A percentile compares a stretch with the other conserved stretches of the same genome.
phyloP scores from a whole-genome alignment of 2,329 filamentous ascomycete genomes.

The Colletotrichum horii region DNA sequence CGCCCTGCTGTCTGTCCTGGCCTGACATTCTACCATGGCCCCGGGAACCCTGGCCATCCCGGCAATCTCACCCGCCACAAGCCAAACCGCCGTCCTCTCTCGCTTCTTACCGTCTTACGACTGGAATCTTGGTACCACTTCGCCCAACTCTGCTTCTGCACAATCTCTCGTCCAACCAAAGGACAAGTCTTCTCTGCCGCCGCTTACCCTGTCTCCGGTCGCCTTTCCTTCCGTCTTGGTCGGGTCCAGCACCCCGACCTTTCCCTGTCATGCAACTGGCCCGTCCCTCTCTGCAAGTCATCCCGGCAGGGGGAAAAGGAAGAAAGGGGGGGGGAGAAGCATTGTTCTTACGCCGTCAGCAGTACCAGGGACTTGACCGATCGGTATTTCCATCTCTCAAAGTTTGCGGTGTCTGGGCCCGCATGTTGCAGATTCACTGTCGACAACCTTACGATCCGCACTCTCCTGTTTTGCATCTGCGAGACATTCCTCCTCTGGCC shows the following conservation, averaged over 20 bases:
- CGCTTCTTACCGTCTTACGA: conserved; percentile 16
- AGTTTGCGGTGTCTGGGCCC: background rate
- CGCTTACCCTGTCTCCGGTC: background rate
- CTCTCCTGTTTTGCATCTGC: conserved; percentile 3
- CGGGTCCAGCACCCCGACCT: background rate
- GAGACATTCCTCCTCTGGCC: background rate
- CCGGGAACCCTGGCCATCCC: conserved; percentile 11
- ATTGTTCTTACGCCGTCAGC: background rate
- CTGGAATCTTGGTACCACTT: conserved; percentile 2
- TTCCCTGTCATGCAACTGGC: background rate
- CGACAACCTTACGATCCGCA: background rate
- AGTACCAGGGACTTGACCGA: background rate
- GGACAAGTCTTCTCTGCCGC: background rate
- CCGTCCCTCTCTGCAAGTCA: conserved; percentile 13
- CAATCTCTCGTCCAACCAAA: background rate
- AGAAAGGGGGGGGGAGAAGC: background rate
- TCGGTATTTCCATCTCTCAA: background rate
- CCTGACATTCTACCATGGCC: conserved; percentile 5
- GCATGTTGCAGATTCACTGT: conserved; percentile 11
- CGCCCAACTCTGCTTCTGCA: background rate
- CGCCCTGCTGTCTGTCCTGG: background rate
- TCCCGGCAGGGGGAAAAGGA: background rate
- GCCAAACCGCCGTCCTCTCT: background rate
- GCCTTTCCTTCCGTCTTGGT: background rate
- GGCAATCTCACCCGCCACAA: background rate